Evolutionary conservation across 169 alveolate species (phyloP).

Genomic region (Eimeria brunetti): DNA sequence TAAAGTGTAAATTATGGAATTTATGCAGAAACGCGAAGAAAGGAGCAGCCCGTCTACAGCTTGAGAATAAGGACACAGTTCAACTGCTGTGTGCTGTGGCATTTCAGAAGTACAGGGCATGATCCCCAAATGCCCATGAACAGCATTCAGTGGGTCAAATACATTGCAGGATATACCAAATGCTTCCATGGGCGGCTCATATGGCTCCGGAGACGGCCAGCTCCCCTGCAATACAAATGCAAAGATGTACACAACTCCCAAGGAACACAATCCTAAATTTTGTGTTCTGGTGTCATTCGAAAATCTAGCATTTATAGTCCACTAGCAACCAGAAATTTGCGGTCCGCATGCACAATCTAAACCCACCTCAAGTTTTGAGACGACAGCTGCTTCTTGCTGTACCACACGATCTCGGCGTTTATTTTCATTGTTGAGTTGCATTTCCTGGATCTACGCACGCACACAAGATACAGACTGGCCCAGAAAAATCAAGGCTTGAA

Average conservation of each 20-base stretch:
- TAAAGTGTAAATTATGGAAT: neutral
- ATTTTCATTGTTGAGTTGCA: constrained; percentile 26
- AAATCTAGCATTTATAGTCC: neutral
- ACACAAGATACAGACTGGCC: neutral
- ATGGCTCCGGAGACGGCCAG: neutral
- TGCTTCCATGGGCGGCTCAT: neutral
- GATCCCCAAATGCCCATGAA: neutral
- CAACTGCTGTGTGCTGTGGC: neutral
- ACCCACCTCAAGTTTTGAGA: constrained; percentile 23
- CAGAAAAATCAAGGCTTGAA: neutral
- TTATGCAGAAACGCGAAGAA: neutral
- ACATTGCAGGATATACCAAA: neutral
- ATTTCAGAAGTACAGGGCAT: neutral
- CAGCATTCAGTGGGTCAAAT: neutral
- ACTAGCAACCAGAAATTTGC: neutral
- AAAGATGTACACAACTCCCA: neutral
- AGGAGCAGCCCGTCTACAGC: neutral
- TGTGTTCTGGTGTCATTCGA: neutral
- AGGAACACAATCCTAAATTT: neutral
- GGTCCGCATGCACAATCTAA: neutral
- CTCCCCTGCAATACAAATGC: constrained; percentile 24
- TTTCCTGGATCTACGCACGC: constrained; percentile 43
- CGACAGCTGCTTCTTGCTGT: constrained; percentile 50
- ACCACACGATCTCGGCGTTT: constrained; percentile 31
- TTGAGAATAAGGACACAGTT: neutral